Conservation (phyloP, 768 basidiomycete genomes). For the Phaeotremella skinneri region DNA sequence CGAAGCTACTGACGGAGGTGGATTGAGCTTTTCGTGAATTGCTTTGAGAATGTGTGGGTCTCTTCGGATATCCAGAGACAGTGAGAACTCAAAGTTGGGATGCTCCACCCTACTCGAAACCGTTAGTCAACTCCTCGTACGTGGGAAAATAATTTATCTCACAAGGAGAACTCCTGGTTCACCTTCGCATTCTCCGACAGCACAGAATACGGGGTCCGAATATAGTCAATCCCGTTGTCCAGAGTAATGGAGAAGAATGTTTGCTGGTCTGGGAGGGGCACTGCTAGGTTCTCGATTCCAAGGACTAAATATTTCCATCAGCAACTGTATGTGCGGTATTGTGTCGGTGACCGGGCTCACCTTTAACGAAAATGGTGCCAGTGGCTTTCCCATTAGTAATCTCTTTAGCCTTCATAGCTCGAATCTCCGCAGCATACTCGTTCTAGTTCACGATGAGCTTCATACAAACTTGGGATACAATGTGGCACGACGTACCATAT, state of each 20-base stretch:
- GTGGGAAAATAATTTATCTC: slow-evolving; percentile 17
- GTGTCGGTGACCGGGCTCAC: no score
- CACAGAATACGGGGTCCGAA: slow-evolving; percentile 66
- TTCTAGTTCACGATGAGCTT: slow-evolving; percentile 73
- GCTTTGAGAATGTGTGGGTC: slow-evolving; percentile 71
- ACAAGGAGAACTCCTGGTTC: slow-evolving; percentile 53
- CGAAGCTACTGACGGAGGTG: slow-evolving; percentile 62
- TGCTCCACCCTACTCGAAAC: slow-evolving; percentile 55
- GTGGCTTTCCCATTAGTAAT: slow-evolving; percentile 64
- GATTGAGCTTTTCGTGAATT: slow-evolving; percentile 68
- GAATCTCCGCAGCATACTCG: slow-evolving; percentile 87
- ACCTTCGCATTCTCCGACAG: slow-evolving; percentile 46
- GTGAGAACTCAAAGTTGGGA: slow-evolving; percentile 89
- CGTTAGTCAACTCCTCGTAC: background rate
- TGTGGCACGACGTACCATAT: slow-evolving; percentile 74
- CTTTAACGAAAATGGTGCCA: slow-evolving; percentile 93
- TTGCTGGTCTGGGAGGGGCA: slow-evolving; percentile 74
- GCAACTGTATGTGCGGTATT: slow-evolving; percentile 10
- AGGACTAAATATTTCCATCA: slow-evolving; percentile 59
- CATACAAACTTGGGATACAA: slow-evolving; percentile 74
- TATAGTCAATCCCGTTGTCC: slow-evolving; percentile 95
- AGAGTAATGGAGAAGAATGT: slow-evolving; percentile 80
- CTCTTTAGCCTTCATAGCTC: slow-evolving; percentile 69
- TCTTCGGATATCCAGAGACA: slow-evolving; percentile 79
- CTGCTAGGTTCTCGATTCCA: slow-evolving; percentile 66